These are phyloP conservation scores for Conoideocrella luteorostrata DNA, from an alignment of 2,329 filamentous ascomycete species.

Conservation along the genomic window DNA sequence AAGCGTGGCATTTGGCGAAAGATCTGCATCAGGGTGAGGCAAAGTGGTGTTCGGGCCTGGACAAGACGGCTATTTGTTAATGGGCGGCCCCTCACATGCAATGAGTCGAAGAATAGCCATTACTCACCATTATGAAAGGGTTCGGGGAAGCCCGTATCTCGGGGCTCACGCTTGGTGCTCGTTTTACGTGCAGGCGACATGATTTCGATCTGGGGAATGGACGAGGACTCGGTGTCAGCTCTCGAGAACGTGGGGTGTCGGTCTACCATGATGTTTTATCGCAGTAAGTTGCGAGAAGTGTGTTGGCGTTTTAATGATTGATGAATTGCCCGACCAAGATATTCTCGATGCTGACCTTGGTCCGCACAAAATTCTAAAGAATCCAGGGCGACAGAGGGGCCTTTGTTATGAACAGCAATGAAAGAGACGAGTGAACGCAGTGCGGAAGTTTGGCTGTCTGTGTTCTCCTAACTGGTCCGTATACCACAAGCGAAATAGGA, in stretches of 20 bases:
- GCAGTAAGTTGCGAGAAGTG: no score
- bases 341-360: no score
- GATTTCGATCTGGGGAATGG: conserved; percentile 18
- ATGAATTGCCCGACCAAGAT: no score
- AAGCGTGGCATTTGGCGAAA: conserved; percentile 50
- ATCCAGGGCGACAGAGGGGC: background rate
- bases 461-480: background rate
- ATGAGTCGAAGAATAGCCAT: background rate
- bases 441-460: background rate
- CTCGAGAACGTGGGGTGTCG: background rate
- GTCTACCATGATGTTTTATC: conserved; percentile 9
- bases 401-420: background rate
- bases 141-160: conserved; percentile 48
- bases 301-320: no score
- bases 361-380: no score
- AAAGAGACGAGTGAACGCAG: background rate
- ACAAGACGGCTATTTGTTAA: no score
- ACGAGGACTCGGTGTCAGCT: conserved; percentile 2
- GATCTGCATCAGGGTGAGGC: conserved; percentile 55
- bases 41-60: conserved; percentile 52
- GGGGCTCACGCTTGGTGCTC: conserved; percentile 19
- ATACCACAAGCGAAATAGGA: conserved; percentile 1
- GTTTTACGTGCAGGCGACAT: conserved; percentile 19
- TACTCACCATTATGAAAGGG: conserved; percentile 40
- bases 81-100: no score